Conservation (phyloP, 148 eudicot genomes). For the Silene uniflora region DNA sequence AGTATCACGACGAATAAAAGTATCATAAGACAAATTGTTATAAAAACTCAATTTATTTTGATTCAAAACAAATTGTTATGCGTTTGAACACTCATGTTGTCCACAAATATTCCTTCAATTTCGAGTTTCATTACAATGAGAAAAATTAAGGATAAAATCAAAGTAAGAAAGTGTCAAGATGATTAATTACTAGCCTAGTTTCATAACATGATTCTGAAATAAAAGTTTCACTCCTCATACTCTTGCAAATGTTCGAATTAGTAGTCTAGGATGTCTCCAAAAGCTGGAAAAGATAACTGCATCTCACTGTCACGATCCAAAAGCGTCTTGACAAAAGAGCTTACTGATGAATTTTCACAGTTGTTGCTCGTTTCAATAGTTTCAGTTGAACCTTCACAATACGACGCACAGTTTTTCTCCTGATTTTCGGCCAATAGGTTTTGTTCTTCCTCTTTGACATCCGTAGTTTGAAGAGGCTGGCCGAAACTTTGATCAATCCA, state of each 20-base stretch:
- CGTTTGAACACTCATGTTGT: not conserved
- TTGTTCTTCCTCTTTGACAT: constrained; percentile 24
- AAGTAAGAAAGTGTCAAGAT: not conserved
- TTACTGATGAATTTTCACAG: constrained; percentile 35
- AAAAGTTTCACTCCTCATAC: no score
- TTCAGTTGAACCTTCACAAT: constrained; percentile 13
- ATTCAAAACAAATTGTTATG: no score
- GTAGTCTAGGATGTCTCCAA: constrained; percentile 49
- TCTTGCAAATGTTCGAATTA: constrained; percentile 9
- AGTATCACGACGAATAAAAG: no score
- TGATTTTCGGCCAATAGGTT: constrained; percentile 6
- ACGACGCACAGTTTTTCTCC: constrained; percentile 14
- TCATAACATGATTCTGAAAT: no score
- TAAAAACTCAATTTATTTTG: no score
- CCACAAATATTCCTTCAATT: not conserved
- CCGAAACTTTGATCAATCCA: constrained; percentile 33
- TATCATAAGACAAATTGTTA: no score
- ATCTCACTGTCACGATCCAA: constrained; percentile 58
- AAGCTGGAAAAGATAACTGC: constrained; percentile 53
- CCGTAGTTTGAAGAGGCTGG: constrained; percentile 18
- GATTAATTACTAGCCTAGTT: no score
- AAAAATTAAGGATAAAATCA: not conserved
- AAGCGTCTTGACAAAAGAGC: constrained; percentile 65
- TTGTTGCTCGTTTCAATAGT: constrained; percentile 15
- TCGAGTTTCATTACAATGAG: not conserved